Evolutionary conservation across 805 yeast species (phyloP), one percentile per base, ranked within the genome.

Genomic region (Metschnikowia colocasiae): DNA sequence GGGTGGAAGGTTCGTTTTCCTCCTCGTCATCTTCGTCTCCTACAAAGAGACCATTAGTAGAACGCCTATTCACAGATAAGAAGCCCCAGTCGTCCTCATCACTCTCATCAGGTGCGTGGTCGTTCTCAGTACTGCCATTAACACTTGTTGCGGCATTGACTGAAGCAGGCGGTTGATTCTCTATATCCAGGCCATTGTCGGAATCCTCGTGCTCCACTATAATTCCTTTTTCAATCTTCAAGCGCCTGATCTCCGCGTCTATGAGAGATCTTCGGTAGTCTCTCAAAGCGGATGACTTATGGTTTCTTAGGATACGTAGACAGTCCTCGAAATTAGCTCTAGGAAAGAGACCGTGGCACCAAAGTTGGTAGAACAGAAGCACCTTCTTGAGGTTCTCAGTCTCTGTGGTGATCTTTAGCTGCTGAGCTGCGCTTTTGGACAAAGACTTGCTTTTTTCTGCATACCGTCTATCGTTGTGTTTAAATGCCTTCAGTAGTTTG

Each of bases 311-410:
- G 51, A 56, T 47, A 27, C 42, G 49, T 26, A 53, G 40, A 37
- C 59, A 56, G 38, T 56, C 59, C 18, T 40, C 18, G 33, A 56
- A 56, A 18, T 40, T 56, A 15, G 59, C 59, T 20, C 49, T 37
- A 5, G 59, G 59, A 46, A 55, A 50, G 27, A 62, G 54, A 8
- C 74, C 69, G 47, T 72, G 76, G 54, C 76, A 72, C 77, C 77
- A 72, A 22, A 72, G 58, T 51, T 72, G 75, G 56, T 72, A 72
- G 55, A 70, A 72, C 55, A 71, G 73, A 29, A 72, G 53, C 1
- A 69, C 61, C 1, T 68, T 58, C 2, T 66, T 55, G 40, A 72
- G 53, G 47, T 72, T 72, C 15, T 63, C 59, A 35, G 54, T 62
- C 48, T 70, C 75, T 22, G 64, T 61, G n/a, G 65, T 67, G 15